Conservation (phyloP, 768 basidiomycete species). For the Gyrodon lividus region DNA sequence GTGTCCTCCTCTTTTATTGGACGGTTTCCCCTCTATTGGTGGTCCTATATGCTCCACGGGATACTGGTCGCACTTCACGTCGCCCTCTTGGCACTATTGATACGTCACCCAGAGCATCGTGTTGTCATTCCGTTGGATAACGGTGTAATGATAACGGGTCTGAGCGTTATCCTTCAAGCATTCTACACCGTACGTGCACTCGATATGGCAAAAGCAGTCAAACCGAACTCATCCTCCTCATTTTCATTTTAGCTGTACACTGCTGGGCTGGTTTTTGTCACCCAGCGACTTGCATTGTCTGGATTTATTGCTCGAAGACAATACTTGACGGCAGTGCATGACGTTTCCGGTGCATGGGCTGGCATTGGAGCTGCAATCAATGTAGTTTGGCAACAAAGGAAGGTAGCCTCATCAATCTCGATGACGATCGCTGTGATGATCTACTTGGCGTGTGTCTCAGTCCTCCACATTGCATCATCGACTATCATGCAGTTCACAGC, state of each 20-base stretch:
- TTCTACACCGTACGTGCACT: slow-evolving; percentile 3
- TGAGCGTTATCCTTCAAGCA: slow-evolving; percentile 1
- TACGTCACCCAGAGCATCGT: not conserved
- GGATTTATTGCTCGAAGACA: slow-evolving; percentile 1
- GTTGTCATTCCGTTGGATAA: not conserved
- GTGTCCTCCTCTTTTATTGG: not conserved
- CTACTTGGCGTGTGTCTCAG: slow-evolving; percentile 18
- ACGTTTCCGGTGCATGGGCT: slow-evolving; percentile 19
- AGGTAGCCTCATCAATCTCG: slow-evolving; percentile 9
- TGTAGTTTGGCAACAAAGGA: slow-evolving; percentile 16
- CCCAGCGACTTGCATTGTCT: slow-evolving; percentile 16
- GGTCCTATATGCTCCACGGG: not conserved
- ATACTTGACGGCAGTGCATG: slow-evolving; percentile 20
- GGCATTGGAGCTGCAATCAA: slow-evolving; percentile 20
- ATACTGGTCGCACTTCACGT: not conserved
- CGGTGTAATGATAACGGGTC: not conserved
- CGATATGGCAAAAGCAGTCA: not conserved
- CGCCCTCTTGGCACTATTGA: not conserved
- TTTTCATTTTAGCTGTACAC: slow-evolving; percentile 14
- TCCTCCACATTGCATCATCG: slow-evolving; percentile 20
- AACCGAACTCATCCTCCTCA: not conserved
- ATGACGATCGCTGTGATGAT: slow-evolving; percentile 10
- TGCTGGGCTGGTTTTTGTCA: slow-evolving; percentile 18
- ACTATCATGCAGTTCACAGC: slow-evolving; percentile 20
- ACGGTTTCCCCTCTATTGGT: not conserved